Conservation (phyloP, 768 basidiomycete genomes). For the Hypsizygus marmoreus region DNA sequence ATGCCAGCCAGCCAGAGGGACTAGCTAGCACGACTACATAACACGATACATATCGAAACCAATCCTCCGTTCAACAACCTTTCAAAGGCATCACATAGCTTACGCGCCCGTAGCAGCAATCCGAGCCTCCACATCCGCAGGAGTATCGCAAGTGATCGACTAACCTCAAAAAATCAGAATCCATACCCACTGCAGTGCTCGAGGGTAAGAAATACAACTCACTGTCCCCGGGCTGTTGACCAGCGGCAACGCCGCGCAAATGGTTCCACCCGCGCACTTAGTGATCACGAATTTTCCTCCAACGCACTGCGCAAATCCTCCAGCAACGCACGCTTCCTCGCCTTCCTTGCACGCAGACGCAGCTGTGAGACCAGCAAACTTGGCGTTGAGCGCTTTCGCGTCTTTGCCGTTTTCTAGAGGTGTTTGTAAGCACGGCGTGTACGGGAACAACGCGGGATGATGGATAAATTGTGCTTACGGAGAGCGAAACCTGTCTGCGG, state of each 20-base stretch:
- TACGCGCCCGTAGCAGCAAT: constrained; percentile 22
- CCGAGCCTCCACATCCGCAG: constrained; percentile 19
- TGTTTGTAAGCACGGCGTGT: not conserved
- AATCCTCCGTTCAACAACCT: no score
- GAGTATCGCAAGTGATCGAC: constrained; percentile 18
- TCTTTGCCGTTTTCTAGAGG: constrained; percentile 23
- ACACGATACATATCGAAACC: no score
- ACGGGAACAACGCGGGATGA: not conserved
- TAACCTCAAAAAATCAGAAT: not conserved
- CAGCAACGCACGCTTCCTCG: constrained; percentile 20
- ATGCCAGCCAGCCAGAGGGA: no score
- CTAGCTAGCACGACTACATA: no score
- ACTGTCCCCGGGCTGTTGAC: constrained; percentile 30
- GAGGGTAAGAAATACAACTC: not conserved
- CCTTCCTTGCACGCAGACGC: constrained; percentile 25
- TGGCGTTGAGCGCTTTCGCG: constrained; percentile 19
- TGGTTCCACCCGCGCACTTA: constrained; percentile 29
- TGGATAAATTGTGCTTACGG: not conserved
- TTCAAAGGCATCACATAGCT: no score
- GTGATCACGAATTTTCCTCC: constrained; percentile 25
- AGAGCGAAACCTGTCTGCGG: constrained; percentile 10
- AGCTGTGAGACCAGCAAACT: constrained; percentile 27
- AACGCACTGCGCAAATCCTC: constrained; percentile 26
- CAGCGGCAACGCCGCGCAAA: constrained; percentile 30
- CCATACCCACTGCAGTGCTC: not conserved